Base-by-base conservation (phyloP, 1,139 yeast species). In the Taphrina wiesneri region DNA sequence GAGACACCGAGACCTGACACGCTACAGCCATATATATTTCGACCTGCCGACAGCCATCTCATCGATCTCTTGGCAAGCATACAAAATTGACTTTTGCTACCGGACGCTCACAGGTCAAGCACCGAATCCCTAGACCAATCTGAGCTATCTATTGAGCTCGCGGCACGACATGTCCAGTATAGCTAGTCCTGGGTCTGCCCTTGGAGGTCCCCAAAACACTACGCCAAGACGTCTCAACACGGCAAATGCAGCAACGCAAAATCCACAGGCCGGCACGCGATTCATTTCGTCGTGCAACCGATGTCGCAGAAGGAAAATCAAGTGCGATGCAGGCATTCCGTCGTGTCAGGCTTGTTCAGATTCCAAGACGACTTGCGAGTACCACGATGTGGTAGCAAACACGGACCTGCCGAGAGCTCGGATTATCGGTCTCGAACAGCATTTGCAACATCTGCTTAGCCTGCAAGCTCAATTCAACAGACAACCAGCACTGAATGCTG, bases 331-430 rank as follows among this genome's bases (percentile, higher is more conserved):
- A 70, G 84, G 84, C 71, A 86, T 88, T 74, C 96, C 96, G 0
- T 83, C 85, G 63, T 91, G 97, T 74, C 78, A 84, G 15, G 82
- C 84, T 52, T 90, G 97, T 76, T 80, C 79, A 30, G 85, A 84
- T 71, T 86, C 88, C 19, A 83, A 85, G 4, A 86, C 79, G 2
- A 88, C 87, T 19, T 69, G 71, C 52, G 85, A 90, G 23, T 91
- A 96, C 0, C 76, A 88, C n/a, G 97, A 91, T 74, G 90, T 96
- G 0, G 90, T 90, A 3, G 88, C 96, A 0, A 96, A 96, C 0
- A 78, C 96, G 67, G 91, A 88, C 70, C 84, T 90, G 0, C 96
- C 97, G 0, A 78, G 97, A 57, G 64, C 56, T 15, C 56, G 56
- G 32, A 60, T 60, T 13, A 41, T 60, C 19, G 57, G 57, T 3